These are phyloP conservation scores for Aspergillus pseudonomiae DNA, from an alignment of 2,329 filamentous ascomycete species.

Conservation along the genomic window DNA sequence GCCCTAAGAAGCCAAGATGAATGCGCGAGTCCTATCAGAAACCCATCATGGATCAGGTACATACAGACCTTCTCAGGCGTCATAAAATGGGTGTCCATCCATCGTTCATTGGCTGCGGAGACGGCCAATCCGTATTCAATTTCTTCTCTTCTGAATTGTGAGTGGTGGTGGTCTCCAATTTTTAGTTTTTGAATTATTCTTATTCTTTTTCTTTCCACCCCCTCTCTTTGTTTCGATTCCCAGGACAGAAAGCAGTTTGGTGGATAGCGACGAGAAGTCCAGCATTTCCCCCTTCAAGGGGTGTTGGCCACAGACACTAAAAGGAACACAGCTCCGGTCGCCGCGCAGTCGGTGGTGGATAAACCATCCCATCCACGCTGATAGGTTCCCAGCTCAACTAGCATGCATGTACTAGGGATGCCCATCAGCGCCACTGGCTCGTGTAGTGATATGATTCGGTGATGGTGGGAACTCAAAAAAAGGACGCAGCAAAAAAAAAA, in stretches of 20 bases:
- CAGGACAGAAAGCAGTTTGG: not conserved
- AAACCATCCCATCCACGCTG: slow-evolving; percentile 11
- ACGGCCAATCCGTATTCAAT: not conserved
- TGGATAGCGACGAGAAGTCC: not conserved
- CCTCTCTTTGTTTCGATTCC: not conserved
- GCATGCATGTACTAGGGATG: slow-evolving; percentile 17
- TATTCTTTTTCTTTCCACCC: not conserved
- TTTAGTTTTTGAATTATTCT: not conserved
- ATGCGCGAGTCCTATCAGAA: slow-evolving; percentile 4
- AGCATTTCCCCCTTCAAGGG: slow-evolving; percentile 6
- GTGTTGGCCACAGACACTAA: slow-evolving; percentile 11
- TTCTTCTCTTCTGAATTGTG: not conserved
- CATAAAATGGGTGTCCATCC: not conserved
- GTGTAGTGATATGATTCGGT: slow-evolving; percentile 23
- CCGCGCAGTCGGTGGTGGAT: slow-evolving; percentile 1
- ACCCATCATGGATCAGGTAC: not conserved
- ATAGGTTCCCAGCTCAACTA: slow-evolving; percentile 21
- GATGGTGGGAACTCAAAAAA: slow-evolving; percentile 11
- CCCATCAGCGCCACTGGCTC: slow-evolving; percentile 19
- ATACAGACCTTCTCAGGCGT: not conserved
- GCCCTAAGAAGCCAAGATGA: not conserved
- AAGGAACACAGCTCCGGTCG: not conserved
- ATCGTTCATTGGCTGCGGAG: not conserved
- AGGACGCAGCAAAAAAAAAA: slow-evolving; percentile 6
- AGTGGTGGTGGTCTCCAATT: not conserved